Percentiles rank a stretch among this genome's conserved stretches.
phyloP scores from a whole-genome alignment of 352 stramenopile species.

The Proteromonas lacertae region DNA sequence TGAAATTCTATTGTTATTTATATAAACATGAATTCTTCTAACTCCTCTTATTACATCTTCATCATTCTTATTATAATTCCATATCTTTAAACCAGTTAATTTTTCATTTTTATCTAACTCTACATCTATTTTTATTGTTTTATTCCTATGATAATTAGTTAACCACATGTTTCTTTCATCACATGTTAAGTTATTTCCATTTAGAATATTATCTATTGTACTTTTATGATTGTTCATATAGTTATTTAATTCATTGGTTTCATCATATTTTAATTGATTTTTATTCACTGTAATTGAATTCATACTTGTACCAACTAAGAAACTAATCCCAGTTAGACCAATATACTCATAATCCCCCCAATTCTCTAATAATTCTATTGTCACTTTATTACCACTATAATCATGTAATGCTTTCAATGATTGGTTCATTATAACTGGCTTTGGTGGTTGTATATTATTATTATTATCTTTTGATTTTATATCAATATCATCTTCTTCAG shows the following conservation, averaged over 20 bases:
- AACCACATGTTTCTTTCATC: slow-evolving; percentile 15
- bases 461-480: no score
- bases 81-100: slow-evolving; percentile 42
- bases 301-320: slow-evolving; percentile 18
- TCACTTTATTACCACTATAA: no score
- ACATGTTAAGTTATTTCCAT: slow-evolving; percentile 3
- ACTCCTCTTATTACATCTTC: slow-evolving; percentile 18
- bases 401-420: no score
- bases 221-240: no score
- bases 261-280: slow-evolving; percentile 6
- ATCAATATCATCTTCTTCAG: no score
- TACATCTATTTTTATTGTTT: slow-evolving; percentile 15
- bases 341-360: slow-evolving; percentile 53
- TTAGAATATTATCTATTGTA: not conserved
- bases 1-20: slow-evolving; percentile 6
- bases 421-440: no score
- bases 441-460: no score
- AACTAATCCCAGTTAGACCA: slow-evolving; percentile 37
- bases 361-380: slow-evolving; percentile 9
- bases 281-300: not conserved
- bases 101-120: slow-evolving; percentile 12
- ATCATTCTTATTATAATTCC: slow-evolving; percentile 59
- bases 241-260: no score
- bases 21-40: slow-evolving; percentile 19
- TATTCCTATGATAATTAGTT: slow-evolving; percentile 1